Percentiles rank a stretch among this genome's conserved stretches.
phyloP scores from a whole-genome alignment of 768 basidiomycete genomes.

The Leccinum subtestaceum region DNA sequence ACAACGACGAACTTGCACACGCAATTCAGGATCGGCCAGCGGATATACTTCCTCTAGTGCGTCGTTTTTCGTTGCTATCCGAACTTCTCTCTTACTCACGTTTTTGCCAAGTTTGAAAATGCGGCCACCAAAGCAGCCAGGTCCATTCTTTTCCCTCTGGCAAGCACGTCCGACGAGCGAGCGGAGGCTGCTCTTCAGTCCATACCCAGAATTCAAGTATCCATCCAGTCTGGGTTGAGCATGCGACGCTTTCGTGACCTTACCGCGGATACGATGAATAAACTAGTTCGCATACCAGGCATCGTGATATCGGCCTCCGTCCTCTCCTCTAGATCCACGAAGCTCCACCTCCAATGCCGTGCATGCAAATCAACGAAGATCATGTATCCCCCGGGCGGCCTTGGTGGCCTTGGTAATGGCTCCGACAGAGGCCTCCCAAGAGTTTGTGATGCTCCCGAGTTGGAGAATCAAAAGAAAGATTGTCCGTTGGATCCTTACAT shows the following conservation, averaged over 20 bases:
- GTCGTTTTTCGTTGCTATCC: constrained; percentile 21
- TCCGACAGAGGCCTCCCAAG: constrained; percentile 84
- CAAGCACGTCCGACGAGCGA: constrained; percentile 45
- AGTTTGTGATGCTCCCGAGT: constrained; percentile 76
- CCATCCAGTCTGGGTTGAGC: constrained; percentile 86
- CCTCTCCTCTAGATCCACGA: constrained; percentile 89
- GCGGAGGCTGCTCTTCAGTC: constrained; percentile 45
- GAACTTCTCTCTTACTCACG: not conserved
- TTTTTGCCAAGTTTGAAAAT: constrained; percentile 72
- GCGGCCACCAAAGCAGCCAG: constrained; percentile 85
- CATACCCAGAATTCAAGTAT: constrained; percentile 80
- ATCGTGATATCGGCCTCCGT: constrained; percentile 98
- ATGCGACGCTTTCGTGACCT: constrained; percentile 92
- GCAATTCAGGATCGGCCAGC: constrained; percentile 86
- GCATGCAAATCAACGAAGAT: constrained; percentile 79
- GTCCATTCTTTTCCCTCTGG: constrained; percentile 77
- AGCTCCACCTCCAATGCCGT: constrained; percentile 89
- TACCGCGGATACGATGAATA: constrained; percentile 91
- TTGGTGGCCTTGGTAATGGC: constrained; percentile 87
- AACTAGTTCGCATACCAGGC: constrained; percentile 93
- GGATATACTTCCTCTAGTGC: constrained; percentile 83
- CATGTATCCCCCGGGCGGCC: constrained; percentile 71
- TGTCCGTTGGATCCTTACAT: constrained; percentile 96
- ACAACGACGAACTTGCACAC: constrained; percentile 96
- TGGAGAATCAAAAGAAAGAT: constrained; percentile 86